These are phyloP conservation scores for Nothopassalora personata DNA, from an alignment of 2,329 filamentous ascomycete genomes.

Conservation along the genomic window DNA sequence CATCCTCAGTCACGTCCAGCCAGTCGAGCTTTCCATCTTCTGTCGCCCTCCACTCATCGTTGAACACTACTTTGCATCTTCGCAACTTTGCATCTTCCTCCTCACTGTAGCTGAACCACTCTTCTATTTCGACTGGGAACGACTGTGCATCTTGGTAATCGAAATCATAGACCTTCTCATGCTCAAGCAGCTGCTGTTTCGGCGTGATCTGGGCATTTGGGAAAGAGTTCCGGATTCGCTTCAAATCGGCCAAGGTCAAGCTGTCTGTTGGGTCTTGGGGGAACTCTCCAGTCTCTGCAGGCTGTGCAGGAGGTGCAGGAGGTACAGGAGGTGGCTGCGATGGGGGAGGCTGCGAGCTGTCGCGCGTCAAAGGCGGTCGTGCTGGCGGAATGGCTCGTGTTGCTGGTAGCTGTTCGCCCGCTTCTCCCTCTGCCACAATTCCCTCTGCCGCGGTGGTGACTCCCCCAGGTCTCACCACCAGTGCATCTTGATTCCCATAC, in stretches of 20 bases:
- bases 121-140: conserved; percentile 84
- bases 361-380: conserved; percentile 39
- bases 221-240: conserved; percentile 40
- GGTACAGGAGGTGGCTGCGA: conserved; percentile 40
- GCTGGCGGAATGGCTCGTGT: conserved; percentile 16
- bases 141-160: conserved; percentile 48
- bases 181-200: conserved; percentile 28
- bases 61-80: conserved; percentile 69
- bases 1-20: conserved; percentile 58
- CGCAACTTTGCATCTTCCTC: conserved; percentile 77
- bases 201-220: conserved; percentile 36
- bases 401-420: conserved; percentile 17
- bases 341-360: conserved; percentile 38
- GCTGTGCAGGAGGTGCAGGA: conserved; percentile 36
- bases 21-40: conserved; percentile 51
- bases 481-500: conserved; percentile 6
- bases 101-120: conserved; percentile 93
- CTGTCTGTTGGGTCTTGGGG: conserved; percentile 38
- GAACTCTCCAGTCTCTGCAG: conserved; percentile 27
- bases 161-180: conserved; percentile 66
- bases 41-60: conserved; percentile 60
- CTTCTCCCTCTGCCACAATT: conserved; percentile 13
- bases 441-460: conserved; percentile 17
- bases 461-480: conserved; percentile 5
- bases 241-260: conserved; percentile 45